These are phyloP conservation scores for Haematococcus sp. DNA, from an alignment of 139 green algal genomes.

Conservation along the genomic window DNA sequence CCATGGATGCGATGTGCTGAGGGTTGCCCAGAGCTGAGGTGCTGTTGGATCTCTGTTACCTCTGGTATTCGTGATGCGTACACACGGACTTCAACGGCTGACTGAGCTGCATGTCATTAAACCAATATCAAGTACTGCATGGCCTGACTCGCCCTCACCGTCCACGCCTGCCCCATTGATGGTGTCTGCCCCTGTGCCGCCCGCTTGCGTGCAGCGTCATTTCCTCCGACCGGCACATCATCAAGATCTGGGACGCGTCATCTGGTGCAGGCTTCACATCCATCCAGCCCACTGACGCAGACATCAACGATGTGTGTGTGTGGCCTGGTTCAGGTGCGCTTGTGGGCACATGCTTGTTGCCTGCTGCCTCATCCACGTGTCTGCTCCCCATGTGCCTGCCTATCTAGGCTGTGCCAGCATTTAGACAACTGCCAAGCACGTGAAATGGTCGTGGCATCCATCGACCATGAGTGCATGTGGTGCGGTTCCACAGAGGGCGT, in stretches of 20 bases:
- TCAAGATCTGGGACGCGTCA: constrained; percentile 72
- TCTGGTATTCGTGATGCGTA: too few relatives aligned
- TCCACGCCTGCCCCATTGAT: neutral
- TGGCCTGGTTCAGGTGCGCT: constrained; percentile 64
- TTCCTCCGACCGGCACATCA: constrained; percentile 82
- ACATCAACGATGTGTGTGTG: constrained; percentile 88
- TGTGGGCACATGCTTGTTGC: neutral
- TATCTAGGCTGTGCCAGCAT: too few relatives aligned
- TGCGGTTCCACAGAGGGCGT: too few relatives aligned
- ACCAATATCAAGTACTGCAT: too few relatives aligned
- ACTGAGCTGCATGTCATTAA: too few relatives aligned
- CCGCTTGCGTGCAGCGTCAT: constrained; percentile 48
- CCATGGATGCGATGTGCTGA: too few relatives aligned
- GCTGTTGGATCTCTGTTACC: too few relatives aligned
- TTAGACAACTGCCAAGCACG: too few relatives aligned
- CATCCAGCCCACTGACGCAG: constrained; percentile 72
- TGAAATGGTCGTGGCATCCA: too few relatives aligned
- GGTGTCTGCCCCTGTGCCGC: neutral
- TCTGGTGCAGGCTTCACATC: constrained; percentile 68
- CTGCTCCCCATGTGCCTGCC: constrained; percentile 18
- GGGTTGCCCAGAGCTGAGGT: too few relatives aligned
- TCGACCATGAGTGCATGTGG: too few relatives aligned
- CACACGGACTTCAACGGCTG: too few relatives aligned
- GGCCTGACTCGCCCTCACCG: neutral
- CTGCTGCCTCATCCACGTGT: neutral